A percentile compares a stretch with the other conserved stretches of the same genome.
Evolutionary conservation across 2,329 filamentous ascomycete species (phyloP).

Genomic region (Epichloe elymi): DNA sequence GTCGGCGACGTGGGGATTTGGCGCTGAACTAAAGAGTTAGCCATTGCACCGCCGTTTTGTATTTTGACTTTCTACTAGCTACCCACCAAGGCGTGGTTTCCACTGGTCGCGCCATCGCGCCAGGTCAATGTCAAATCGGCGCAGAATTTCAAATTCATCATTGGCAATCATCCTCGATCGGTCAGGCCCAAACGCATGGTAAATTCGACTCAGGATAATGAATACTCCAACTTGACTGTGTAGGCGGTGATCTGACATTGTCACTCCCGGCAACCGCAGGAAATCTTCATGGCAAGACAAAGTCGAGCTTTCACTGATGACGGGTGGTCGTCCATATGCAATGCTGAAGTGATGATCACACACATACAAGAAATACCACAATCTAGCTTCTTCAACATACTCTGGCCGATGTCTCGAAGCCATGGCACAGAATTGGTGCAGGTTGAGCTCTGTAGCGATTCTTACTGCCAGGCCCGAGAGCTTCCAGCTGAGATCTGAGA

Average conservation of each 20-base stretch:
- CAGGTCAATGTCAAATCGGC: slow-evolving; percentile 18
- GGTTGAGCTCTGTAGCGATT: slow-evolving; percentile 42
- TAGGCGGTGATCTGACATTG: slow-evolving; percentile 40
- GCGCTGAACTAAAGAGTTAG: slow-evolving; percentile 16
- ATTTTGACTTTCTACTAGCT: background rate
- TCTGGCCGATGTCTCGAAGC: slow-evolving; percentile 29
- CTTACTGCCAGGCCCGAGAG: slow-evolving; percentile 45
- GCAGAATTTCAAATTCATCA: slow-evolving; percentile 20
- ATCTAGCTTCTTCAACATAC: slow-evolving; percentile 39
- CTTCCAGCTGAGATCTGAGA: slow-evolving; percentile 43
- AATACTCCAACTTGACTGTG: slow-evolving; percentile 48
- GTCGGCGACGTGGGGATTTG: slow-evolving; percentile 30
- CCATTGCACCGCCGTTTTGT: background rate
- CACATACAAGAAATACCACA: slow-evolving; percentile 52
- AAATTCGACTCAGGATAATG: slow-evolving; percentile 45
- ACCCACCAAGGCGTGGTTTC: slow-evolving; percentile 20
- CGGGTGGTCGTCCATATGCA: slow-evolving; percentile 43
- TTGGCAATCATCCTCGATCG: slow-evolving; percentile 23
- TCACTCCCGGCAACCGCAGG: slow-evolving; percentile 34
- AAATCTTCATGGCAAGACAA: slow-evolving; percentile 45
- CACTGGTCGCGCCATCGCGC: slow-evolving; percentile 24
- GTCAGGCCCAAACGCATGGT: slow-evolving; percentile 44
- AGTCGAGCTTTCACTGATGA: slow-evolving; percentile 43
- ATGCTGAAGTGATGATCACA: slow-evolving; percentile 56
- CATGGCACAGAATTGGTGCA: slow-evolving; percentile 40